Base-by-base conservation (phyloP, 2,329 filamentous ascomycete genomes). In the Pestalotiopsis sp. region DNA sequence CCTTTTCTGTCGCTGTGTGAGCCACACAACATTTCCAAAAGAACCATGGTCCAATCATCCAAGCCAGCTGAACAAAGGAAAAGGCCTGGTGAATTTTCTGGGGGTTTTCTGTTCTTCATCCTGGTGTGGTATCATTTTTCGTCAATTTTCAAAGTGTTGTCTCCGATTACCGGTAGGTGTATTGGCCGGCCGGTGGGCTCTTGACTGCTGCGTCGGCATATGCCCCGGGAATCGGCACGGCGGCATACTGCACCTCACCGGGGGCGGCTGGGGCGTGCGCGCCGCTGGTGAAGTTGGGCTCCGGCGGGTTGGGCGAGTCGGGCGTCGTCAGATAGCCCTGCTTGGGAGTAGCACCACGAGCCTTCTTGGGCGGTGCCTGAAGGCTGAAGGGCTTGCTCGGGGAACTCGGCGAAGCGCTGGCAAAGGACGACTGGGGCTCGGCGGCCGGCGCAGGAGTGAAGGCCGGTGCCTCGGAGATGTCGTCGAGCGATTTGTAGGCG, bases 171-270 rank as follows among this genome's bases (percentile, higher is more conserved):
- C 65, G 36, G 65, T 64, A 52, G 55, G 38, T 45, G 65, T 80
- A 81, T 76, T 84, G 83, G 57, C 73, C 78, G 9, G 82, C 81
- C 39, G 82, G 83, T 41, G 87, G 86, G 75, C 83, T 87, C 79
- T 83, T 86, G 67, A 89, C 74, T 5, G 84, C 84, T 68, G 84
- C 84, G 62, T 85, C 87, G 6, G 87, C 84, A 77, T 98, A 98
- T 0, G 94, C 93, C 5, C 92, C 93, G 0, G 95, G 95, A 69
- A 98, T 97, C 0, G 95, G 93, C 39, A 98, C 95, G 25, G 91
- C 84, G 13, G 91, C 95, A 79, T 97, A 98, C 63, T 90, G 89
- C 74, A 92, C 89, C 85, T 98, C 95, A 62, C 94, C 92, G 0
- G 92, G 90, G 11, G 92, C 92, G 31, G 90, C 87, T 12, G 87